These are phyloP conservation scores for Pleurotus pulmonarius DNA, from an alignment of 768 basidiomycete species.

Conservation along the genomic window DNA sequence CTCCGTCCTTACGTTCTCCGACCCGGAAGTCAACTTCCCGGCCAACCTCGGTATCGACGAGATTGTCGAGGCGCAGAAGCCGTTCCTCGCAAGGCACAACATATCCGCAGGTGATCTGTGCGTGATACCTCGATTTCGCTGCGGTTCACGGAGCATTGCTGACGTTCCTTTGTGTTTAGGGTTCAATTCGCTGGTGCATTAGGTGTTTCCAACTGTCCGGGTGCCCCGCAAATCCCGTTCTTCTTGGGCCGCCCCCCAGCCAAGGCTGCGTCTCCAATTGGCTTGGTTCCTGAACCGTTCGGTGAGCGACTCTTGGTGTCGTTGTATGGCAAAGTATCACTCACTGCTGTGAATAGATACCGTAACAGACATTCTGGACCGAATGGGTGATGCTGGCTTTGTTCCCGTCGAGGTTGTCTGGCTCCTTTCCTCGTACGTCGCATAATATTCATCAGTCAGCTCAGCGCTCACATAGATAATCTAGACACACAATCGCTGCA, in stretches of 20 bases:
- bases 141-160: background rate
- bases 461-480: no score
- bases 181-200: constrained; percentile 45
- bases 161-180: constrained; percentile 14
- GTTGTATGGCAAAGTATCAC: background rate
- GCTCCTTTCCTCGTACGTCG: constrained; percentile 28
- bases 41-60: constrained; percentile 43
- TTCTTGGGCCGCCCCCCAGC: constrained; percentile 32
- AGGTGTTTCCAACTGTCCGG: constrained; percentile 37
- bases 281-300: constrained; percentile 26
- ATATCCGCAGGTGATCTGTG: constrained; percentile 44
- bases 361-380: background rate
- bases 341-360: background rate
- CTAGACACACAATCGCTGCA: constrained; percentile 21
- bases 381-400: constrained; percentile 33
- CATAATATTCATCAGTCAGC: background rate
- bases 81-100: constrained; percentile 30
- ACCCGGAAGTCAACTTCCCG: constrained; percentile 36
- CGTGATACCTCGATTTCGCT: constrained; percentile 10
- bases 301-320: constrained; percentile 5
- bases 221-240: constrained; percentile 39
- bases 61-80: constrained; percentile 31
- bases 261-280: constrained; percentile 26
- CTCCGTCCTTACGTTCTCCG: constrained; percentile 42
- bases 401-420: constrained; percentile 30